Evolutionary conservation across 371 early-diverging fungal species (phyloP), one percentile per base, ranked within the genome.

Genomic region (Funneliformis caledonium): DNA sequence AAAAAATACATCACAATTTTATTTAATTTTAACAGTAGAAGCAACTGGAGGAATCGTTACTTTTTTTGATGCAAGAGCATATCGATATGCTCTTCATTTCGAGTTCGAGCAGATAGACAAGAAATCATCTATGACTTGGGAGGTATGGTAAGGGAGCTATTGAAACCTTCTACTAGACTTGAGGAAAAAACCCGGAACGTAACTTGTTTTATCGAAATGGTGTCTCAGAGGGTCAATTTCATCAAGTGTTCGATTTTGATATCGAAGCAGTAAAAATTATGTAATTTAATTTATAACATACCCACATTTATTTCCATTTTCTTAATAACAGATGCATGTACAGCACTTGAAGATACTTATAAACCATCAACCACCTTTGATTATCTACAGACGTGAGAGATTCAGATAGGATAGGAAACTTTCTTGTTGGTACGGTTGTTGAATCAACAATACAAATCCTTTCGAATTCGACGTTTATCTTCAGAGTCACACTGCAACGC

Each of bases 401-500:
- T 45, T 84, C 87, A 31, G 91, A 90, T 81, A 79, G 85, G 47
- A 85, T 86, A 4, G 95, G 95, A 33, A 67, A 67, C 37, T 67
- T 33, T 67, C 26, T 12, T 16, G 37, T 37, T 10, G 67, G 67
- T 16, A 67, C 67, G 16, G 67, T 67, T 14, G 37, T 67, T 31
- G 67, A 67, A 33, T 33, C 67, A 19, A 88, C 88, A 8, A 90
- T 98, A 93, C 94, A 1, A 93, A 95, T 86, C 97, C 97, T 0
- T 86, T 86, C 68, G 91, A 94, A 60, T 95, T 92, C 81, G 98
- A 99, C 81, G 99, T 99, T 82, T 96, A 93, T 84, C 87, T 97
- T 26, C 91, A 92, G 76, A 90, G 93, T 31, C 97, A 97, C 81
- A 88, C 91, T 2, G 96, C 96, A 10, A 81, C 87, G 47, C 89